phyloP scores from a whole-genome alignment of 345 rosid genomes.

The Turritis glabra region DNA sequence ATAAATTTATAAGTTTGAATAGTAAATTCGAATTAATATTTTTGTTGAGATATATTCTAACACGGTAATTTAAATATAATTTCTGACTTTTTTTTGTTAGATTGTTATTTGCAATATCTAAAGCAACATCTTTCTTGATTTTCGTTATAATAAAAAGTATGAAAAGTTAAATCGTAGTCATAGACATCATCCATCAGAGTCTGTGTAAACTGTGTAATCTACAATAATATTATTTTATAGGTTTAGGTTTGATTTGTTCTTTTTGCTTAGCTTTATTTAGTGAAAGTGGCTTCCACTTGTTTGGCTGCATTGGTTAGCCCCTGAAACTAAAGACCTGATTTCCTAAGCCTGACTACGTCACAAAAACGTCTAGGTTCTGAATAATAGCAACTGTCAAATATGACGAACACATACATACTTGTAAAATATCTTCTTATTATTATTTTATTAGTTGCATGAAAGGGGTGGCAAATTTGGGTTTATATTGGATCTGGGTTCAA shows the following conservation, averaged over 20 bases:
- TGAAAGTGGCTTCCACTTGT: slow-evolving; percentile 32
- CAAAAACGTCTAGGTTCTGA: neutral
- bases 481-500: neutral
- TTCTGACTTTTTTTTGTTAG: too few relatives aligned
- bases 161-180: slow-evolving; percentile 35
- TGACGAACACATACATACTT: neutral
- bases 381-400: neutral
- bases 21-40: too few relatives aligned
- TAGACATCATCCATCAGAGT: slow-evolving; percentile 33
- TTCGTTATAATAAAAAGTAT: slow-evolving; percentile 17
- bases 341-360: slow-evolving; percentile 1
- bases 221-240: neutral
- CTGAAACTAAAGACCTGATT: slow-evolving; percentile 29
- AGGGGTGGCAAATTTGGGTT: neutral
- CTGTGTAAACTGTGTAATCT: slow-evolving; percentile 32
- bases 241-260: slow-evolving; percentile 34
- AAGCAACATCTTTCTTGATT: slow-evolving; percentile 29
- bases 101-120: slow-evolving; percentile 18
- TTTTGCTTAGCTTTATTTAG: slow-evolving; percentile 39
- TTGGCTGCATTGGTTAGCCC: slow-evolving; percentile 25
- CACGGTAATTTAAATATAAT: too few relatives aligned
- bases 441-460: too few relatives aligned
- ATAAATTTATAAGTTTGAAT: too few relatives aligned
- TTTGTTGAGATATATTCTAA: too few relatives aligned
- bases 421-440: neutral